phyloP scores from a whole-genome alignment of 371 early-diverging fungal species.

The Furculomyces boomerangus region DNA sequence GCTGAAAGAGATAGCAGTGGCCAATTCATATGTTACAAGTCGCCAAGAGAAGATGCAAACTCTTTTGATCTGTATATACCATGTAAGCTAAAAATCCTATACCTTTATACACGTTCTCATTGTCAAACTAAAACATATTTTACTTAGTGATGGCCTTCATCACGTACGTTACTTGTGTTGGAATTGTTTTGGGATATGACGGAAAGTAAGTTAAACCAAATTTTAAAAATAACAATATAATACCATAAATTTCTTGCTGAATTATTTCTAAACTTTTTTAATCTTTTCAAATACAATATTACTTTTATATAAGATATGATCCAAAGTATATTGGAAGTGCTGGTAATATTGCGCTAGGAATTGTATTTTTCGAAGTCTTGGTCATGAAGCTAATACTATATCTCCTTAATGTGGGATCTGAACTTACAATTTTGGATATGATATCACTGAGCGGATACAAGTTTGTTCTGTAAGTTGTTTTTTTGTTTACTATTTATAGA shows the following conservation, averaged over 20 bases:
- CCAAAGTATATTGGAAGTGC: conserved; percentile 84
- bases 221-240: background rate
- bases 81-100: conserved; percentile 1
- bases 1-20: conserved; percentile 59
- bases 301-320: too few species aligned
- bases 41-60: conserved; percentile 81
- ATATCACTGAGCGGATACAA: conserved; percentile 91
- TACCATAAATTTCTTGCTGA: background rate
- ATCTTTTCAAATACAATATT: too few species aligned
- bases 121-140: too few species aligned
- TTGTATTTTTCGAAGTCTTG: conserved; percentile 63
- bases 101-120: too few species aligned
- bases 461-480: conserved; percentile 53
- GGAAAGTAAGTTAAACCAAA: conserved; percentile 12
- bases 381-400: conserved; percentile 74
- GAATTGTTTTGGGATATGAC: conserved; percentile 46
- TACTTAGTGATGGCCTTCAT: conserved; percentile 70
- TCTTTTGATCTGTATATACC: conserved; percentile 98
- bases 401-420: conserved; percentile 70
- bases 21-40: conserved; percentile 64
- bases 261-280: too few species aligned
- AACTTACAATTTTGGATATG: conserved; percentile 72
- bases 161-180: conserved; percentile 81
- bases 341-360: conserved; percentile 65
- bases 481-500: background rate